Evolutionary conservation across 1,284 basidiomycete genomes (phyloP), one percentile per base, ranked within the genome.

Genomic region (Anthracocystis setariae): DNA sequence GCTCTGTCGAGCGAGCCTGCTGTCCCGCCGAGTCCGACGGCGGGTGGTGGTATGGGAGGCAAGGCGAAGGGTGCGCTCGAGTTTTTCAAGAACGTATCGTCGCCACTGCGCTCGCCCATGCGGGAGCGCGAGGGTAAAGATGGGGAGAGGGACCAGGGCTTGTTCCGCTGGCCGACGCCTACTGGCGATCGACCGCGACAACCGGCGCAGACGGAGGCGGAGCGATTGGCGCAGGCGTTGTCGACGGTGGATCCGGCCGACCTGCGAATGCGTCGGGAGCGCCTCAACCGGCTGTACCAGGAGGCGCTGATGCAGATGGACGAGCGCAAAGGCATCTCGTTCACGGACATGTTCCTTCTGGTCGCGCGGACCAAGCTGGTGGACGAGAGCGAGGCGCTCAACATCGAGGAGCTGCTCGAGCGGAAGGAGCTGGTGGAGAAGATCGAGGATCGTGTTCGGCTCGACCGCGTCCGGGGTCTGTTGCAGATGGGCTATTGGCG

Each of bases 351-450:
- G 93, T 87, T 98, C 13, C 81, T 92, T 45, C 85, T 98, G 53
- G 85, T 98, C 32, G 91, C 93, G 0, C 94, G 96, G 81, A 90
- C 97, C 84, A 95, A 92, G 83, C 85, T 98, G 58, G 93, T 98
- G 73, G 88, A 93, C 61, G 93, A 96, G 81, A 88, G 44, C 5
- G 63, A 73, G 10, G 77, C 81, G 18, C 63, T 83, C 27, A 70
- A 69, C 39, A 54, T 82, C 23, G 72, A 77, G 18, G 81, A 83
- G 55, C 69, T 82, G 12, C 67, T 82, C 51, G 74, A 81, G 43
- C 61, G 80, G 8, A 69, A 78, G 8, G 55, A 57, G 10, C 32
- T 78, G 5, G 32, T 75, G 27, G 77, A 80, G 62, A 56, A 57
- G 24, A 65, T 82, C 37, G 80, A 82, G 33, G 69, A 78, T 42